These are phyloP conservation scores for Geotrichum macrosporum DNA, from an alignment of 1,139 yeast genomes.

Conservation along the genomic window DNA sequence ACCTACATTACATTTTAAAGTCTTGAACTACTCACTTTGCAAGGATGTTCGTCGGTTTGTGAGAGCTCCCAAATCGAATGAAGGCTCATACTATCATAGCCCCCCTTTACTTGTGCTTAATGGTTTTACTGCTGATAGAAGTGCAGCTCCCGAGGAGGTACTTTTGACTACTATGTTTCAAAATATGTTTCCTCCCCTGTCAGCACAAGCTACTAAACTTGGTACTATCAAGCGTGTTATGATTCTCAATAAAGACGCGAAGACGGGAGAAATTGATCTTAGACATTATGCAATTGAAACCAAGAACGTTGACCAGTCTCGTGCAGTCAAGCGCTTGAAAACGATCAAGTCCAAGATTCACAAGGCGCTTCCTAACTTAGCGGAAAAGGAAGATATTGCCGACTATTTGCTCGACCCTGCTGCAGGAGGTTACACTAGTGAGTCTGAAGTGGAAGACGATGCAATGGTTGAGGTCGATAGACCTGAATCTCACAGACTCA, in stretches of 20 bases:
- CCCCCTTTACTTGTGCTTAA: constrained; percentile 93
- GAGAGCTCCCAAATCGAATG: constrained; percentile 50
- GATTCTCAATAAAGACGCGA: constrained; percentile 68
- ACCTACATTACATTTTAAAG: constrained; percentile 82
- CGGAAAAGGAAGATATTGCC: constrained; percentile 65
- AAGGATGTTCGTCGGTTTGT: constrained; percentile 73
- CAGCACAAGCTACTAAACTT: constrained; percentile 75
- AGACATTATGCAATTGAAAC: constrained; percentile 92
- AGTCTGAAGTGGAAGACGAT: constrained; percentile 83
- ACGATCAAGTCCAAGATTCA: constrained; percentile 46
- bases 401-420: constrained; percentile 82
- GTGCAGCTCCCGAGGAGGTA: constrained; percentile 52
- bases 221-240: constrained; percentile 76
- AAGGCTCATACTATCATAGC: constrained; percentile 45
- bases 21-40: constrained; percentile 70
- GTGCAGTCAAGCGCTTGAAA: constrained; percentile 72
- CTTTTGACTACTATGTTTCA: constrained; percentile 86
- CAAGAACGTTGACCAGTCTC: constrained; percentile 76
- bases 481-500: constrained; percentile 29
- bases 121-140: constrained; percentile 60
- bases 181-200: constrained; percentile 91
- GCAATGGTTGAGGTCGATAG: constrained; percentile 70
- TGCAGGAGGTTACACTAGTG: constrained; percentile 75
- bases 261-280: constrained; percentile 68
- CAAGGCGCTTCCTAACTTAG: constrained; percentile 71